A percentile compares a stretch with the other conserved stretches of the same genome.
Conservation (phyloP, 164 flowering plant genomes). For the Protea cynaroides region DNA sequence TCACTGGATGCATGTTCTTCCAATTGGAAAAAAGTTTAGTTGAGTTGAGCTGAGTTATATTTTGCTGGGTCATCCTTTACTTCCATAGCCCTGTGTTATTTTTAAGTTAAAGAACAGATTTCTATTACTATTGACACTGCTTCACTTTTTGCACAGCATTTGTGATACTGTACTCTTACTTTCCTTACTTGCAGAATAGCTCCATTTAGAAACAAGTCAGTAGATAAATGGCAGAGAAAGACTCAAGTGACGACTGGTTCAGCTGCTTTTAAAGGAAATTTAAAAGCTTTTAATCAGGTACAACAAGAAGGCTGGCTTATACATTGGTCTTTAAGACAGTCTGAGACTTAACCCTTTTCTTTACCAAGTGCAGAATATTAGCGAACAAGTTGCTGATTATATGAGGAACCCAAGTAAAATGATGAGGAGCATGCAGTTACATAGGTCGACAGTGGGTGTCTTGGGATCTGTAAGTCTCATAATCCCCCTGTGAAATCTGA, state of each 20-base stretch:
- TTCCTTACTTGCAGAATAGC: slow-evolving; percentile 45
- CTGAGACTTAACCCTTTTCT: slow-evolving; percentile 4
- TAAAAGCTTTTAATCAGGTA: slow-evolving; percentile 95
- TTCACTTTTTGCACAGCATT: no score
- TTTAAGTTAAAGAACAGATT: no score
- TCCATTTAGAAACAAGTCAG: slow-evolving; percentile 64
- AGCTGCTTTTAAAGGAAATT: slow-evolving; percentile 71
- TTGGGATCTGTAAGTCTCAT: slow-evolving; percentile 60
- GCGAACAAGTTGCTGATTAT: slow-evolving; percentile 80
- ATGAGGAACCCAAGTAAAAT: slow-evolving; percentile 97
- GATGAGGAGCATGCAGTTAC: slow-evolving; percentile 80
- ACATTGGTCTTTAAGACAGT: neutral
- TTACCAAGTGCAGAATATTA: slow-evolving; percentile 54
- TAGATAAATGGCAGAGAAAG: slow-evolving; percentile 97
- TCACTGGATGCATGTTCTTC: no score
- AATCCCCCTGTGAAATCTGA: neutral
- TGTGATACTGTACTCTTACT: neutral
- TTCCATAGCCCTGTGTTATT: no score
- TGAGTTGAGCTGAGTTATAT: no score
- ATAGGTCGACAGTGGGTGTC: slow-evolving; percentile 51
- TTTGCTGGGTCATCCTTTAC: no score
- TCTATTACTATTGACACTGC: no score
- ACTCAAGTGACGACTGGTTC: slow-evolving; percentile 88
- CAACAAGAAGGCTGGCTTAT: slow-evolving; percentile 5
- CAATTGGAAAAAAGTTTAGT: no score